Conservation (phyloP, 2,329 filamentous ascomycete species). For the Furcasterigmium sp. region DNA sequence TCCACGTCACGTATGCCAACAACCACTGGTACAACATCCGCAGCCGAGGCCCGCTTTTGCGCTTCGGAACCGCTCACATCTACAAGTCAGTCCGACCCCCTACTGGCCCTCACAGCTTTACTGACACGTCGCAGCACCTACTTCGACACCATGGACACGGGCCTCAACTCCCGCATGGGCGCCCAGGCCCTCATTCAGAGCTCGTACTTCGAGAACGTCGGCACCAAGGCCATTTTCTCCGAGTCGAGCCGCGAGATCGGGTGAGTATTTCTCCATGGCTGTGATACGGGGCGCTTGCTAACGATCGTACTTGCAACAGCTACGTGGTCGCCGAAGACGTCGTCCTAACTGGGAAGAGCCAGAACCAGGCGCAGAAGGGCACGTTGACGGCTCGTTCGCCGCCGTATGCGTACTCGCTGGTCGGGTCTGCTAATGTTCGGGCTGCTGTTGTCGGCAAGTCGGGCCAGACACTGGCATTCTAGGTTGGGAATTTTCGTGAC, state of each 20-base stretch:
- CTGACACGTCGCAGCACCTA: neutral
- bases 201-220: constrained; percentile 35
- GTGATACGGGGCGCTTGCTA: neutral
- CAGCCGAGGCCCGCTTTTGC: constrained; percentile 52
- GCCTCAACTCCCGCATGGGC: constrained; percentile 46
- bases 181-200: constrained; percentile 49
- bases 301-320: neutral
- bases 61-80: constrained; percentile 56
- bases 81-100: constrained; percentile 26
- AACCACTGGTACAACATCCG: constrained; percentile 59
- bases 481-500: too few species aligned
- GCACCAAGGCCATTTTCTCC: constrained; percentile 21
- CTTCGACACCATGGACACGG: constrained; percentile 14
- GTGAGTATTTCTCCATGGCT: neutral
- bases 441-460: constrained; percentile 27
- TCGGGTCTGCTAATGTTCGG: constrained; percentile 38
- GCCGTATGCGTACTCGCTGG: constrained; percentile 31
- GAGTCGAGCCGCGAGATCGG: constrained; percentile 21
- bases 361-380: constrained; percentile 40
- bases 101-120: neutral
- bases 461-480: constrained; percentile 22
- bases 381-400: constrained; percentile 44
- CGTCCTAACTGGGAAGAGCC: constrained; percentile 29
- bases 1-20: constrained; percentile 56
- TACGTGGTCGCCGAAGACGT: constrained; percentile 32